These are phyloP conservation scores for Carallia pectinifolia DNA, from an alignment of 345 rosid species.

Conservation along the genomic window DNA sequence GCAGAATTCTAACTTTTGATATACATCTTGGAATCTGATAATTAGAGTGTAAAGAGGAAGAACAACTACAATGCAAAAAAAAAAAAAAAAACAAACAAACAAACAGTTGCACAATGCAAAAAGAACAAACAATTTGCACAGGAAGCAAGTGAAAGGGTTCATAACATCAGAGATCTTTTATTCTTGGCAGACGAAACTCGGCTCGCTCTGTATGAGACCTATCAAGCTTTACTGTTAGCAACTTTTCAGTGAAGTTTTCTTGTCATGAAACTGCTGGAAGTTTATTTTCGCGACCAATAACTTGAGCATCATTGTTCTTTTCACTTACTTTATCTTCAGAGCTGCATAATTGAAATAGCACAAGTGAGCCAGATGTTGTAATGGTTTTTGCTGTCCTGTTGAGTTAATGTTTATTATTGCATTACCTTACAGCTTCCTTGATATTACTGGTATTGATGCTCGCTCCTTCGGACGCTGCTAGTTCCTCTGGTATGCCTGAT, in stretches of 20 bases:
- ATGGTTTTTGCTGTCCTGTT: not conserved
- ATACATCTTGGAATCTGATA: constrained; percentile 4
- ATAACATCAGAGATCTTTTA: not conserved
- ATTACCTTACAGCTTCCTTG: constrained; percentile 36
- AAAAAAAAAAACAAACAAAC: not conserved
- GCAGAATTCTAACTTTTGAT: constrained; percentile 4
- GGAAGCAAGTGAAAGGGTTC: constrained; percentile 7
- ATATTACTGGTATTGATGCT: constrained; percentile 13
- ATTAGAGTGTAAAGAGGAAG: not conserved
- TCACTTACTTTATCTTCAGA: constrained; percentile 17
- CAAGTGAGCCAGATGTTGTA: constrained; percentile 15
- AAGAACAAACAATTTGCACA: not conserved
- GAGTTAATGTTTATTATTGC: not conserved
- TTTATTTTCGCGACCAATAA: constrained; percentile 29
- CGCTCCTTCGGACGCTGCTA: constrained; percentile 20
- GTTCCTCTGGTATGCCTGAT: constrained; percentile 30
- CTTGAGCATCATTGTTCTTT: constrained; percentile 13
- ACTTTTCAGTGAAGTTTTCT: too few relatives aligned
- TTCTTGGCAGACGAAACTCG: not conserved
- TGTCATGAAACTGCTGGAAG: not conserved
- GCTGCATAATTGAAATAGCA: constrained; percentile 32
- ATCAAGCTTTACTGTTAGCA: not conserved
- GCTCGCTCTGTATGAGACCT: not conserved
- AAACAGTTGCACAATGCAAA: not conserved
- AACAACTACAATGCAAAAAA: not conserved